phyloP scores from a whole-genome alignment of 345 rosid species.

The Gossypium bickii region DNA sequence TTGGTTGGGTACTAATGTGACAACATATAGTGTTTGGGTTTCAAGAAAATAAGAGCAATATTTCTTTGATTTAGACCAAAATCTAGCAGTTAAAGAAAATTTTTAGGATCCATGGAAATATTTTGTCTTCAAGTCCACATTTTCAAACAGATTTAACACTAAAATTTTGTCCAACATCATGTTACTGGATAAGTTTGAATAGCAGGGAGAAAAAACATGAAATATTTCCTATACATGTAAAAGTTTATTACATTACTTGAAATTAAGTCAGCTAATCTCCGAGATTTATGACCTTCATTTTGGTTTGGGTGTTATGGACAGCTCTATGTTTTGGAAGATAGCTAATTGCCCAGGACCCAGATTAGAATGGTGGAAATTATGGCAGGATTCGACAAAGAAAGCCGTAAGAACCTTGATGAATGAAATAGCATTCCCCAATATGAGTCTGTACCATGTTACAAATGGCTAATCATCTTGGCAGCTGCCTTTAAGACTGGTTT shows the following conservation, averaged over 20 bases:
- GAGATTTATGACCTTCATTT: not conserved
- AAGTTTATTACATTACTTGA: not conserved
- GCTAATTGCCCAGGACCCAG: not conserved
- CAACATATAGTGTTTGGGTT: not conserved
- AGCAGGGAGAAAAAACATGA: not conserved
- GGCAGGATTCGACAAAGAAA: not conserved
- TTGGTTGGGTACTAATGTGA: slow-evolving; percentile 14
- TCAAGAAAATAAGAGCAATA: not conserved
- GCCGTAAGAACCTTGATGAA: no score
- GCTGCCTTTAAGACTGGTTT: no score
- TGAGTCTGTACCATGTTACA: no score
- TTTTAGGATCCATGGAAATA: not conserved
- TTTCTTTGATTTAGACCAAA: slow-evolving; percentile 9
- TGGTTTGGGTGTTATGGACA: not conserved
- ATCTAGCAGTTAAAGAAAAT: not conserved
- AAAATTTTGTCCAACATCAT: not conserved
- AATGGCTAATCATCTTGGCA: no score
- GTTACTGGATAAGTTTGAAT: not conserved
- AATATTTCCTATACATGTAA: not conserved
- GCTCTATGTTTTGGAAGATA: not conserved
- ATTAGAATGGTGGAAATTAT: not conserved
- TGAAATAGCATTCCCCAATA: no score
- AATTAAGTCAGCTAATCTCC: not conserved
- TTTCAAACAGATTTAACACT: not conserved
- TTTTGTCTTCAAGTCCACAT: slow-evolving; percentile 5